Evolutionary conservation across 2,329 filamentous ascomycete species (phyloP).

Genomic region (Epicoccum nigrum): DNA sequence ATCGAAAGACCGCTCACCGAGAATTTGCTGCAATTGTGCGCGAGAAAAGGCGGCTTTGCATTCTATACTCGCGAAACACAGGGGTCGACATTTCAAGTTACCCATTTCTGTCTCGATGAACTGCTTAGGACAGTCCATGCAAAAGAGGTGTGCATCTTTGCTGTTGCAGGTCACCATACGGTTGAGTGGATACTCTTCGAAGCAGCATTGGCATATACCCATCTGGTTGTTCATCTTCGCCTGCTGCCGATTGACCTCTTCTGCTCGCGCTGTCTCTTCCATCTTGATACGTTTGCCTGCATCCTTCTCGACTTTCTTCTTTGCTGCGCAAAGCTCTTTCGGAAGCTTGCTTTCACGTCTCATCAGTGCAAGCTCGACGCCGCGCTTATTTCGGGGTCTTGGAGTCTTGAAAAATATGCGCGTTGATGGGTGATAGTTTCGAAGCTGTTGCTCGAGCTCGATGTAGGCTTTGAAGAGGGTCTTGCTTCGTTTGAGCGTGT

Average conservation of each 20-base stretch:
- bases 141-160: slow-evolving; percentile 69
- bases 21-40: slow-evolving; percentile 61
- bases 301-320: slow-evolving; percentile 32
- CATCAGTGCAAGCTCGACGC: slow-evolving; percentile 26
- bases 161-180: slow-evolving; percentile 72
- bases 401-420: slow-evolving; percentile 26
- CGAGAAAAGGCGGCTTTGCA: slow-evolving; percentile 68
- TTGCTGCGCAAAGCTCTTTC: slow-evolving; percentile 42
- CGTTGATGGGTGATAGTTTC: slow-evolving; percentile 24
- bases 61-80: slow-evolving; percentile 67
- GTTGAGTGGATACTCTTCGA: slow-evolving; percentile 67
- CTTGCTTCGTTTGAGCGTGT: slow-evolving; percentile 35
- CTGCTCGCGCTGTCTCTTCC: slow-evolving; percentile 31
- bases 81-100: slow-evolving; percentile 68
- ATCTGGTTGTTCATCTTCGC: slow-evolving; percentile 53
- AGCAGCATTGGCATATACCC: slow-evolving; percentile 76
- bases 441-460: slow-evolving; percentile 39
- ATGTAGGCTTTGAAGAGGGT: slow-evolving; percentile 50
- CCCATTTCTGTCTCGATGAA: slow-evolving; percentile 74
- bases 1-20: slow-evolving; percentile 63
- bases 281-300: slow-evolving; percentile 36
- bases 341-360: slow-evolving; percentile 32
- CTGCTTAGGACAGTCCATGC: slow-evolving; percentile 66
- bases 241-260: slow-evolving; percentile 45
- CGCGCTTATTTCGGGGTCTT: slow-evolving; percentile 29